These are phyloP conservation scores for Colletotrichum spinosum DNA, from an alignment of 2,329 filamentous ascomycete genomes.

Conservation along the genomic window DNA sequence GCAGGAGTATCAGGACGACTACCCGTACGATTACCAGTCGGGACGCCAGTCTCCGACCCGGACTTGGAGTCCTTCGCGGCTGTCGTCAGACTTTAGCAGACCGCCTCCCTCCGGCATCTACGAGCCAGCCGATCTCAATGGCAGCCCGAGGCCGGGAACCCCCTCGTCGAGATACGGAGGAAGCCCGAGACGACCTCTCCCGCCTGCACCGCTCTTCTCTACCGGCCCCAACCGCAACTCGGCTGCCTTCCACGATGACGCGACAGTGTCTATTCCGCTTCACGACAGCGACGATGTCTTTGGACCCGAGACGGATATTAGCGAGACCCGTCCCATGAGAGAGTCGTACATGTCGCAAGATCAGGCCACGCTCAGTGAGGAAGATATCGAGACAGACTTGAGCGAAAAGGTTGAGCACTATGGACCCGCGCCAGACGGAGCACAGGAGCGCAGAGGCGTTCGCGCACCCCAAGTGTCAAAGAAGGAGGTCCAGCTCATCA, in stretches of 20 bases:
- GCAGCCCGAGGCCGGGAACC: conserved; percentile 89
- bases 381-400: conserved; percentile 47
- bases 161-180: conserved; percentile 90
- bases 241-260: conserved; percentile 71
- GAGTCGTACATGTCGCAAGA: conserved; percentile 68
- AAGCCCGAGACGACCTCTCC: conserved; percentile 86
- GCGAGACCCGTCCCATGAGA: conserved; percentile 62
- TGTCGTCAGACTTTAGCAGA: conserved; percentile 72
- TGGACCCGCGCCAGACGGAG: conserved; percentile 86
- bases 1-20: conserved; percentile 34
- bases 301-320: conserved; percentile 68
- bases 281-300: conserved; percentile 80
- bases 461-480: conserved; percentile 88
- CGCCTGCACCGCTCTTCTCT: conserved; percentile 88
- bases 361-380: conserved; percentile 66
- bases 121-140: conserved; percentile 90
- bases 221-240: conserved; percentile 59
- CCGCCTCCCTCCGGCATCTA: conserved; percentile 81
- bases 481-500: conserved; percentile 96
- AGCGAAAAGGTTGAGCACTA: conserved; percentile 80
- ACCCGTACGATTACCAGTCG: conserved; percentile 30
- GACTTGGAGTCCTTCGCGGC: conserved; percentile 68
- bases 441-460: conserved; percentile 88
- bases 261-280: conserved; percentile 79
- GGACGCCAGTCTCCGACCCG: conserved; percentile 61